Base-by-base conservation (phyloP, 106 monocot genomes). In the Allium cepa region DNA sequence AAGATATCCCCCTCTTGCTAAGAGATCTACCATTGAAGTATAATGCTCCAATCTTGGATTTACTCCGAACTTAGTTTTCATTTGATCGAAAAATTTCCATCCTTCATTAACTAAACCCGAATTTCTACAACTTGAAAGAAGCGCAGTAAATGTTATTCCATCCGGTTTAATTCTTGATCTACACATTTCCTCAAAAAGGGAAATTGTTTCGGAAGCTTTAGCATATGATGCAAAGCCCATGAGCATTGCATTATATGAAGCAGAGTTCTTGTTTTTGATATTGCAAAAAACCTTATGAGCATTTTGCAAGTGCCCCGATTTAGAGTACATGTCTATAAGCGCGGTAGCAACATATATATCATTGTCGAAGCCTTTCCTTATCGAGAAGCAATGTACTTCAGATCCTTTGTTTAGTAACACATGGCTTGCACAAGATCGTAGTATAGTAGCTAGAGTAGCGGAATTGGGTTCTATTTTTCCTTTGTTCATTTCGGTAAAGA, bases 1-100 rank as follows among this genome's bases (percentile, higher is more conserved):
- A 5, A 86, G 76, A 62, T 78, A 79, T 14, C 90, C 85, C 10
- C 67, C 69, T 71, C 80, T 57, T 12, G 79, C 90, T 12, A 90
- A 69, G 49, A 83, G 78, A 73, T 90, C 85, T 10, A 86, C 80
- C 80, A 90, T 83, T 72, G 83, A 86, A 45, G 85, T 66, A 17
- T 83, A 86, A 14, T 90, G 83, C 76, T 86, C 90, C 3, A 77
- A 12, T 49, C 79, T 83, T 17, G 83, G 85, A 11, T 61, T 69
- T 7, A 90, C 71, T 12, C 62, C 59, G 17, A 78, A 78, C 8
- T 15, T 48, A 11, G 8, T 63, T 70, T 71, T 57, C 85, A 90
- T 83, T 27, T 63, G 45, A 47, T 77, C 83, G 56, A 90, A 83
- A 17, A 71, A 76, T 53, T 73, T 78, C 83, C 79, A 80, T 70